These are phyloP conservation scores for Boletus rex-veris DNA, from an alignment of 768 basidiomycete genomes.

Conservation along the genomic window DNA sequence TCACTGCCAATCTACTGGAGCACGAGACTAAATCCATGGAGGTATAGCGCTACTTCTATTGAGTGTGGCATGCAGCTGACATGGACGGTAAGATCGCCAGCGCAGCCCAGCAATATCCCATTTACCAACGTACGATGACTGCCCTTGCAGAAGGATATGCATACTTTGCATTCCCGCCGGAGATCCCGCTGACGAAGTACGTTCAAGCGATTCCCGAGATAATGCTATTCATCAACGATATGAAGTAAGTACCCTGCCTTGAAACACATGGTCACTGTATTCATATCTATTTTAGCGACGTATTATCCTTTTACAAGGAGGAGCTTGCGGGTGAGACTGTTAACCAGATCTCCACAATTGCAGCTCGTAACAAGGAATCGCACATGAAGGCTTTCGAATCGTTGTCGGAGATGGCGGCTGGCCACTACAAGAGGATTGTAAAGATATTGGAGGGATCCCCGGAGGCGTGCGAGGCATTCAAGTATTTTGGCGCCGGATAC, in stretches of 20 bases:
- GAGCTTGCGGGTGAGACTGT: conserved; percentile 22
- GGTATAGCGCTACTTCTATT: background rate
- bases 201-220: background rate
- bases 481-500: conserved; percentile 16
- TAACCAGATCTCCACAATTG: conserved; percentile 32
- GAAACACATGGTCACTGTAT: background rate
- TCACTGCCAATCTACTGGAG: background rate
- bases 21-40: background rate
- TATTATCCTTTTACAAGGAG: conserved; percentile 1
- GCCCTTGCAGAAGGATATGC: background rate
- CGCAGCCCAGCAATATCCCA: background rate
- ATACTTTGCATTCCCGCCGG: background rate
- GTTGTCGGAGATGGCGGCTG: conserved; percentile 20
- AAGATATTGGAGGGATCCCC: conserved; percentile 16
- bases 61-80: background rate
- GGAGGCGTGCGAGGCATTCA: conserved; percentile 4
- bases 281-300: conserved; percentile 10
- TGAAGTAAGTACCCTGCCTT: conserved; percentile 30
- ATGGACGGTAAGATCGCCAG: background rate
- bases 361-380: conserved; percentile 14
- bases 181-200: background rate
- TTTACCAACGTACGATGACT: background rate
- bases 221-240: conserved; percentile 19
- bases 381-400: conserved; percentile 24
- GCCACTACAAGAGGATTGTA: conserved; percentile 19